Base-by-base conservation (phyloP, 495 filamentous ascomycete species). In the Acidomyces sp. region DNA sequence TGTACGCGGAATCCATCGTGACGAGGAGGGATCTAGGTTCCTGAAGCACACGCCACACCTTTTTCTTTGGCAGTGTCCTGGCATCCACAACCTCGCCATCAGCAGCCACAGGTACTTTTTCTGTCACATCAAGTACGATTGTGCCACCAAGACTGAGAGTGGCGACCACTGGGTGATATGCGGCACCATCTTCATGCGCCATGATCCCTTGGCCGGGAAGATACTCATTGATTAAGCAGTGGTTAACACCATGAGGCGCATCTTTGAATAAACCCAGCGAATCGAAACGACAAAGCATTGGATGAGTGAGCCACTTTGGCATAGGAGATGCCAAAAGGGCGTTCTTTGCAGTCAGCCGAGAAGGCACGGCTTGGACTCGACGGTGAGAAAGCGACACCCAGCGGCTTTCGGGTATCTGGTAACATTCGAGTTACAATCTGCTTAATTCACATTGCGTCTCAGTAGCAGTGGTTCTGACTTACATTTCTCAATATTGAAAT, bases 181-280 rank as follows among this genome's bases (percentile, higher is more conserved):
- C 85, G 1, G 68, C 57, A 0, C 90, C 90, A 53, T 97, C 90
- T 61, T 97, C 87, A 55, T 97, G 90, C 38, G 87, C 75, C 82
- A 95, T 88, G 45, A 96, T 97, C 5, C 90, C 90, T 48, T 93
- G 80, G 1, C 83, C 84, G 0, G 83, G 76, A 1, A 59, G 61
- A 59, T 97, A 97, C 60, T 95, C 86, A 53, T 97, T 97, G 28
- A 96, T 72, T 13, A 97, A 68, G 33, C 90, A 81, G 64, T 97
- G 90, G 46, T 97, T 97, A 22, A 88, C 85, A 7, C 61, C 43
- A 50, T 95, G 87, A 19, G 87, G 82, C 18, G 84, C 72, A 15
- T 68, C 53, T 2, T 59, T 54, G 59, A 94, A 95, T 17, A 93
- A 66, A 34, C 61, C 59, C 0, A 75, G 57, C 3, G 39, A 48